These are phyloP conservation scores for Scheffersomyces titani DNA, from an alignment of 1,139 yeast genomes.

Conservation along the genomic window DNA sequence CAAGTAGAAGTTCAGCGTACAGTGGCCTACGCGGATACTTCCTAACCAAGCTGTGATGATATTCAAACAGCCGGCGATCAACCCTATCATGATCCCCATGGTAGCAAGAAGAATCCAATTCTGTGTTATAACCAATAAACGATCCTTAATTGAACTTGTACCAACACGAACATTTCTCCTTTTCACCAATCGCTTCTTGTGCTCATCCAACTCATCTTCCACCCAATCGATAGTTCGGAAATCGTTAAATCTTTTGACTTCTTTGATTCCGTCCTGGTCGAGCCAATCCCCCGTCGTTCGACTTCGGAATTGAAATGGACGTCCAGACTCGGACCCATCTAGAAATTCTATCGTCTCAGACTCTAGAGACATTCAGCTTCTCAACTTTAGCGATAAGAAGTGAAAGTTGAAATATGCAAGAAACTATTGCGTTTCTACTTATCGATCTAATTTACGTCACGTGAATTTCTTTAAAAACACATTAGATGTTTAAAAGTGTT, in stretches of 20 bases:
- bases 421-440: not conserved
- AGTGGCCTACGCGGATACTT: slow-evolving; percentile 75
- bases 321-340: not conserved
- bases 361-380: not conserved
- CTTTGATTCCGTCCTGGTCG: slow-evolving; percentile 33
- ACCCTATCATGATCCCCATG: slow-evolving; percentile 77
- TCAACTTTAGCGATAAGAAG: not conserved
- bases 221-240: slow-evolving; percentile 85
- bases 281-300: slow-evolving; percentile 40
- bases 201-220: slow-evolving; percentile 68
- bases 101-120: slow-evolving; percentile 75
- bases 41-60: slow-evolving; percentile 87
- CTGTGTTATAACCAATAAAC: slow-evolving; percentile 51
- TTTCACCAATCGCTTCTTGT: slow-evolving; percentile 34
- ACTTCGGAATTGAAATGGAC: slow-evolving; percentile 14
- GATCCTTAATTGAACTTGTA: slow-evolving; percentile 21
- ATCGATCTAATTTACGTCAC: not conserved
- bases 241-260: slow-evolving; percentile 52
- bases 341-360: not conserved
- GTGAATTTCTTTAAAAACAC: not conserved
- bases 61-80: slow-evolving; percentile 79
- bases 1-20: slow-evolving; percentile 67
- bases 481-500: not conserved
- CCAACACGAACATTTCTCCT: slow-evolving; percentile 13
- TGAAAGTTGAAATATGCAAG: not conserved